phyloP scores from a whole-genome alignment of 139 green algal species.

The Chlorokybus atmophyticus region DNA sequence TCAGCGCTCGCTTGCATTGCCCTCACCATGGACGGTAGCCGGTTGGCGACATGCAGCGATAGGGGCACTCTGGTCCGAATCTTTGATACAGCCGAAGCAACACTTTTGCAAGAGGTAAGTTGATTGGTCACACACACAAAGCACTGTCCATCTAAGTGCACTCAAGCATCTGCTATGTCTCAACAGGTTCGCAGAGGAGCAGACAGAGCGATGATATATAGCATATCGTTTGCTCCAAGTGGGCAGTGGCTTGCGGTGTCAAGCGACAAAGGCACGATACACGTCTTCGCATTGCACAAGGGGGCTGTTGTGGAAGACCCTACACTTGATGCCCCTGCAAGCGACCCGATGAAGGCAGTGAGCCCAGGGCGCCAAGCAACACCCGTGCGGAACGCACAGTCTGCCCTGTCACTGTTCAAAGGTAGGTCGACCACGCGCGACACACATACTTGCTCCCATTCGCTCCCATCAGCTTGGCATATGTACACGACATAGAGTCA shows the following conservation, averaged over 20 bases:
- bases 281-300: too few species aligned
- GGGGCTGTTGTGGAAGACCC: too few species aligned
- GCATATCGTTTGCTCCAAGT: conserved; percentile 58
- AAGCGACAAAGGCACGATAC: conserved; percentile 78
- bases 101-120: conserved; percentile 46
- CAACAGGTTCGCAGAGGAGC: conserved; percentile 75
- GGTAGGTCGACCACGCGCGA: not conserved
- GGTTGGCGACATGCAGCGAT: conserved; percentile 76
- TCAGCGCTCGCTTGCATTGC: conserved; percentile 53
- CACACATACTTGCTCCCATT: not conserved
- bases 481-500: too few species aligned
- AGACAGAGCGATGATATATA: conserved; percentile 71
- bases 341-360: not conserved
- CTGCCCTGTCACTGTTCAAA: not conserved
- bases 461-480: too few species aligned
- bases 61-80: conserved; percentile 82
- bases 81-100: conserved; percentile 68
- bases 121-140: not conserved
- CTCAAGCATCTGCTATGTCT: too few species aligned
- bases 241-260: conserved; percentile 70
- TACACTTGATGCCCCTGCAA: not conserved
- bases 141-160: not conserved
- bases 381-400: not conserved
- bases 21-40: conserved; percentile 63
- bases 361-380: too few species aligned